Evolutionary conservation across 2,329 filamentous ascomycete species (phyloP).

Genomic region (Cryphonectria parasitica): DNA sequence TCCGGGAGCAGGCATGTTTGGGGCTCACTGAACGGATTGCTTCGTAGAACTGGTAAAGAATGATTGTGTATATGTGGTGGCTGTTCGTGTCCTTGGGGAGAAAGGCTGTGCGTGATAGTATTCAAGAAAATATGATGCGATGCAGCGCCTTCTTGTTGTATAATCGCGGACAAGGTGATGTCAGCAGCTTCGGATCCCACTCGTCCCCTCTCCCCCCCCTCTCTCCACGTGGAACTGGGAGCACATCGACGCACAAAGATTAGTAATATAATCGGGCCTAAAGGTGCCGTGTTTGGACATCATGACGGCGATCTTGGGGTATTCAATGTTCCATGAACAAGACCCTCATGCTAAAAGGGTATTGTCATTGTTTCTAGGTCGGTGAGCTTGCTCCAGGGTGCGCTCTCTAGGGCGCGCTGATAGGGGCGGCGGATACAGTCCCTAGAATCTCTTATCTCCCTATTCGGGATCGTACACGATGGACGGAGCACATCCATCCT

Average conservation of each 20-base stretch:
- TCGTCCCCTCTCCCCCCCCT: background rate
- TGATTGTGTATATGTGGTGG: background rate
- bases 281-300: background rate
- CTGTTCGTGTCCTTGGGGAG: background rate
- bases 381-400: too few species aligned
- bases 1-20: constrained; percentile 4
- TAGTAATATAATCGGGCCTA: background rate
- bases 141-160: background rate
- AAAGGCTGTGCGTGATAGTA: background rate
- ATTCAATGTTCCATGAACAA: background rate
- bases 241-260: background rate
- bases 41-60: background rate
- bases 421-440: too few species aligned
- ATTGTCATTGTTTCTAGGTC: too few species aligned
- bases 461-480: background rate
- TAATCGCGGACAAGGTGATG: background rate
- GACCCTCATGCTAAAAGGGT: background rate
- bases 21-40: background rate
- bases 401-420: too few species aligned
- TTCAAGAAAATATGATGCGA: background rate
- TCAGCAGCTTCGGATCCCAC: background rate
- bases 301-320: background rate
- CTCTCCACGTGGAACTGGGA: background rate
- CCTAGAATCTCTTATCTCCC: background rate
- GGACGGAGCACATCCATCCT: background rate